These are phyloP conservation scores for Quercus glauca DNA, from an alignment of 306 rosid species.

Conservation along the genomic window DNA sequence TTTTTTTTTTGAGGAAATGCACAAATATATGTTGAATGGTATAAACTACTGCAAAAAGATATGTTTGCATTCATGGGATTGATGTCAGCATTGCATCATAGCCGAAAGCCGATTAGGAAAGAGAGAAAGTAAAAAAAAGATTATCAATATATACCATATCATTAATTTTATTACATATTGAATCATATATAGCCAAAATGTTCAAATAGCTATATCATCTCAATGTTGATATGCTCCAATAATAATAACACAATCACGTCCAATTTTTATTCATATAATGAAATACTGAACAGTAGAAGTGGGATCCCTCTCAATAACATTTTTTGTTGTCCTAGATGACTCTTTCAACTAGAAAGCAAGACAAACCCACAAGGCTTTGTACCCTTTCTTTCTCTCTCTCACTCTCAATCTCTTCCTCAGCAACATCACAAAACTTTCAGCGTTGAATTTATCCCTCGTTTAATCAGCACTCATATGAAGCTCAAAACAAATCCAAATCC, in stretches of 20 bases:
- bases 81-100: not conserved
- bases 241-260: constrained; percentile 44
- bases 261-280: constrained; percentile 17
- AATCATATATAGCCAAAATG: not conserved
- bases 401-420: constrained; percentile 7
- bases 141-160: not conserved
- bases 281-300: constrained; percentile 24
- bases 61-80: not conserved
- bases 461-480: constrained; percentile 14
- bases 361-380: constrained; percentile 18
- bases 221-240: constrained; percentile 5
- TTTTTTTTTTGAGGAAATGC: no score
- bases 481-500: constrained; percentile 16
- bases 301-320: constrained; percentile 23
- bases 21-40: no score
- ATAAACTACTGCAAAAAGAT: not conserved
- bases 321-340: constrained; percentile 9
- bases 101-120: no score
- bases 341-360: constrained; percentile 14
- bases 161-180: not conserved
- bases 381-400: not conserved
- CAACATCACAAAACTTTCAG: constrained; percentile 27
- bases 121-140: not conserved
- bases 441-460: constrained; percentile 18
- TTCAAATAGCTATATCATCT: not conserved